Percentiles rank a stretch among this genome's conserved stretches.
Conservation (phyloP, 768 basidiomycete genomes). For the Leccinum broughii region DNA sequence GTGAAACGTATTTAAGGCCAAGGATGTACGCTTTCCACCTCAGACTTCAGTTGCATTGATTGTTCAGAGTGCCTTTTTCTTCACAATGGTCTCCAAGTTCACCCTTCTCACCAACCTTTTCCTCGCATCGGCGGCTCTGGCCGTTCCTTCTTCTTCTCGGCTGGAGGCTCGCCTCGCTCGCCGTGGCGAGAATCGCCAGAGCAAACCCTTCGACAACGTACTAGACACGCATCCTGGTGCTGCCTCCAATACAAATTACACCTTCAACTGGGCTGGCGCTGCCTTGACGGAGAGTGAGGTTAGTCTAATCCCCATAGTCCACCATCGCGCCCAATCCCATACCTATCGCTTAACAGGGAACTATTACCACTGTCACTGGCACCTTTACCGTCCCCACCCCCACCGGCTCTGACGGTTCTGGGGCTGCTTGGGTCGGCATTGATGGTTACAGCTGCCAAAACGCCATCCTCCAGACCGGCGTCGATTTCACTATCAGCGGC, state of each 20-base stretch:
- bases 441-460: background rate
- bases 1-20: too few species aligned
- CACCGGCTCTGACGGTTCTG: background rate
- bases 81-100: constrained; percentile 20
- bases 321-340: too few species aligned
- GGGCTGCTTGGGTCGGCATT: background rate
- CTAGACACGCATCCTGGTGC: background rate
- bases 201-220: constrained; percentile 5
- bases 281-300: too few species aligned
- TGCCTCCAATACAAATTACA: constrained; percentile 14
- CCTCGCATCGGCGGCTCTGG: constrained; percentile 21
- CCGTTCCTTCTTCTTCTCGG: constrained; percentile 17
- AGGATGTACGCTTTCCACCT: too few species aligned
- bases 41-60: too few species aligned
- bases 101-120: constrained; percentile 18
- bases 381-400: background rate
- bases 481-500: background rate
- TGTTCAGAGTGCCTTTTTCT: too few species aligned
- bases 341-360: background rate
- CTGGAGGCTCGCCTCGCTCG: constrained; percentile 16
- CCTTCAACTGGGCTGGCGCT: constrained; percentile 19
- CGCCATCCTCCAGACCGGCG: background rate
- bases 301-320: too few species aligned
- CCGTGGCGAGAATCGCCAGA: constrained; percentile 13
- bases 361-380: background rate